Base-by-base conservation (phyloP, 176 grass and related monocot species). In the Eragrostis nindensis region DNA sequence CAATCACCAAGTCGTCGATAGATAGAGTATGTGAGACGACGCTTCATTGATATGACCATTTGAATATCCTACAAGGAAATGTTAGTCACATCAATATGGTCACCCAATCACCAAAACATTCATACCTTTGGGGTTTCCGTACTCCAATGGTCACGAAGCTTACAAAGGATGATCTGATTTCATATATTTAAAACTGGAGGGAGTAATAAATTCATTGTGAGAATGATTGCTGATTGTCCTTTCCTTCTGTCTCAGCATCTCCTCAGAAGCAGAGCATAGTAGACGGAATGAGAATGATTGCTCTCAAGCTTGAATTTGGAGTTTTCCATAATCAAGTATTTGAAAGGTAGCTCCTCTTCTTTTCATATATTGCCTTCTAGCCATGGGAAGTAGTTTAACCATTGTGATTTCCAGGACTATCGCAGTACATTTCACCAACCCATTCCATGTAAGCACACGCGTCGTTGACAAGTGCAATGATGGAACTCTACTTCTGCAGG, bases 221-320 rank as follows among this genome's bases (percentile, higher is more conserved):
- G n/a, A n/a, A n/a, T n/a, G n/a, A n/a, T n/a, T n/a, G n/a, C 44
- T 22, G 21, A 6, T 68, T 82, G 42, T 68, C 48, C 36, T 78
- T 71, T 71, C 44, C 70, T 0, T n/a, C n/a, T 80, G 12, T 81
- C 18, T 81, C 97, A 99, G 97, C 81, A 24, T 83, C 78, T 60
- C 90, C 86, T 74, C 90, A 88, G 75, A 95, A 89, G 60, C 93
- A 92, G 62, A 99, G 85, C 80, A 86, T 91, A 78, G 97, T 99
- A 71, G 97, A 99, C 77, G 89, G 91, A 60, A 95, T 99, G 97
- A 95, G 97, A 91, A 99, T 95, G 91, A 96, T 99, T 88, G 96
- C 96, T 79, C 87, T 99, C 70, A 99, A 99, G 77, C 97, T 99
- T 77, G 97, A 99, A 91, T 99, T 99, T 90, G 97, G 97, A 86